Conservation (phyloP, 1,284 basidiomycete species). For the Nidula niveotomentosa region DNA sequence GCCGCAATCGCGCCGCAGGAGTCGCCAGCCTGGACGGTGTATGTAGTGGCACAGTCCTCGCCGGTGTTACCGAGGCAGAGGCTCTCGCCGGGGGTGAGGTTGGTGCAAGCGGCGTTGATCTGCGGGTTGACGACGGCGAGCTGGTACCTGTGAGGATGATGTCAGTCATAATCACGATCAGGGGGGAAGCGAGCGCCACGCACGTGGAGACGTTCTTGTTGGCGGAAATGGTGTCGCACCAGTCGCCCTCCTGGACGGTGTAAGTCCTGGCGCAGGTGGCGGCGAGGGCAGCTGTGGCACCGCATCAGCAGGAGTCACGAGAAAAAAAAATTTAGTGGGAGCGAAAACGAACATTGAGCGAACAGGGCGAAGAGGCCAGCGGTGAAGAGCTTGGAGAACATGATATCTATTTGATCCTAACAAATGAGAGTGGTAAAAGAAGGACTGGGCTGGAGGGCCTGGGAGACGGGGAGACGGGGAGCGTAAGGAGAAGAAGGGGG, state of each 20-base stretch:
- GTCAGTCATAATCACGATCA: neutral
- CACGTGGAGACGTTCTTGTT: constrained; percentile 67
- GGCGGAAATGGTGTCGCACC: constrained; percentile 69
- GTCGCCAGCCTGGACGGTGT: constrained; percentile 51
- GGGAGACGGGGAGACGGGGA: constrained; percentile 1
- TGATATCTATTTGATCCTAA: constrained; percentile 22
- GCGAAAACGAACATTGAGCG: constrained; percentile 36
- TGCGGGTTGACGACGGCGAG: constrained; percentile 58
- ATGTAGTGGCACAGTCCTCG: constrained; percentile 47
- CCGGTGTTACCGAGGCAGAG: constrained; percentile 50
- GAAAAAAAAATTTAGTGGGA: constrained; percentile 4
- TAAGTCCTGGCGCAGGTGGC: constrained; percentile 59
- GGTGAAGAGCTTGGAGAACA: constrained; percentile 44
- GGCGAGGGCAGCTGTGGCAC: constrained; percentile 35
- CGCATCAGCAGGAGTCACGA: neutral
- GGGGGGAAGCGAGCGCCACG: constrained; percentile 16
- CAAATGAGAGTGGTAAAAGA: constrained; percentile 19
- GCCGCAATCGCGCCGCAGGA: constrained; percentile 45
- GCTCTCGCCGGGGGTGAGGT: constrained; percentile 46
- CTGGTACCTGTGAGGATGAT: constrained; percentile 53
- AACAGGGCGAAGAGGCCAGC: constrained; percentile 39
- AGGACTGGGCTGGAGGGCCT: constrained; percentile 10
- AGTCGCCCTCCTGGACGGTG: constrained; percentile 58
- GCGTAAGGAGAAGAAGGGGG: constrained; percentile 6
- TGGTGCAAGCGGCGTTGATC: constrained; percentile 54